Base-by-base conservation (phyloP, 805 yeast species). In the Teunomyces atbi region DNA sequence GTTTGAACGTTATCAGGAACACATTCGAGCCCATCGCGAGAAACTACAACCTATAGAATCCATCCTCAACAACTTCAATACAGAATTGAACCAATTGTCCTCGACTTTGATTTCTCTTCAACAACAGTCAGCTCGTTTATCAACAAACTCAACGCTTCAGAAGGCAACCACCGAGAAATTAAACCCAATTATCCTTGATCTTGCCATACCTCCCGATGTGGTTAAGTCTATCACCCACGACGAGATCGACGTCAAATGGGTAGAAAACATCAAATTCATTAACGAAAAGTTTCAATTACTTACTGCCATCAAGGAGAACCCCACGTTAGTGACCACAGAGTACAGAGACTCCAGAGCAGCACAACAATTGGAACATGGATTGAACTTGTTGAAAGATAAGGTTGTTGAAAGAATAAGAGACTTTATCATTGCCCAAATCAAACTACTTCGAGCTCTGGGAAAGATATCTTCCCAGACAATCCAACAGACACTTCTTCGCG, bases 371-470 rank as follows among this genome's bases (percentile, higher is more conserved):
- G 56, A 62, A 51, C 42, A 57, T 28, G 70, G 75, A 20, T 52
- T 86, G n/a, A 70, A 73, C 1, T 61, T 77, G n/a, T 63, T 90
- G 44, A 77, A 78, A 39, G 60, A 68, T 18, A 84, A 86, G 56
- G 81, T 88, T 1, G 64, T 88, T 2, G 97, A 91, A 60, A 74
- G 96, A 45, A 80, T 88, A 2, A 77, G 95, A 50, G 86, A 84
- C 60, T 84, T 68, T 58, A 65, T 90, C 26, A 80, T 89, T 2
- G 54, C 65, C 5, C 79, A 83, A 51, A 84, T 94, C 46, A 84
- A 87, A 52, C 58, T 64, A n/a, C 64, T 94, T 18, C 73, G 98
- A 45, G 73, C 68, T 1, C 44, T 71, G n/a, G 33, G 21, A 15
- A 81, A 83, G 13, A 67, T 74, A 0, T 80, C 92, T 8, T 84